phyloP scores from a whole-genome alignment of 2,329 filamentous ascomycete genomes.

The Myotisia sp. region DNA sequence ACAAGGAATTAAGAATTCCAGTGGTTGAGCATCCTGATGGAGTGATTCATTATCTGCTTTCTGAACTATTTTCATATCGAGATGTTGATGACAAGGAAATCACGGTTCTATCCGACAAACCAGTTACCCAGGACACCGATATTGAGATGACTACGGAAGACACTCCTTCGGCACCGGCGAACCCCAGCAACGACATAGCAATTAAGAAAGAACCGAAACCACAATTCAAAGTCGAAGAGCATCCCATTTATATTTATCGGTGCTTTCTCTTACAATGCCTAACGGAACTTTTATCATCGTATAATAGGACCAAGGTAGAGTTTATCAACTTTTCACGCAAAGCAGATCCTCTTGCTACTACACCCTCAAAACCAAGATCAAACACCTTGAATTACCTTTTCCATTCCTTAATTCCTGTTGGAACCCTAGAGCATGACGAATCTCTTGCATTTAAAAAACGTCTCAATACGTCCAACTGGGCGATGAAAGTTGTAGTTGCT shows the following conservation, averaged over 20 bases:
- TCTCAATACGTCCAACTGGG: constrained; percentile 67
- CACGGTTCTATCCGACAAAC: constrained; percentile 19
- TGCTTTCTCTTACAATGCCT: constrained; percentile 90
- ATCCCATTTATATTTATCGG: constrained; percentile 91
- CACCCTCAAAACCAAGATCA: constrained; percentile 85
- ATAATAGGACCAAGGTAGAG: constrained; percentile 90
- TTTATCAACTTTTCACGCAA: constrained; percentile 99
- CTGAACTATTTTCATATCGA: constrained; percentile 78
- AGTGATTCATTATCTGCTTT: constrained; percentile 86
- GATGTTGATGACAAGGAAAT: constrained; percentile 77
- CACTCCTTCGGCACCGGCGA: constrained; percentile 18
- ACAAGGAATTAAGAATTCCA: constrained; percentile 60
- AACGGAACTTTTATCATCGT: constrained; percentile 67
- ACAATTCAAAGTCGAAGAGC: constrained; percentile 77
- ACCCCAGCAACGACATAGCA: constrained; percentile 1
- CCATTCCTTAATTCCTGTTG: constrained; percentile 57
- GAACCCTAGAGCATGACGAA: constrained; percentile 55
- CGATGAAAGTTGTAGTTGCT: constrained; percentile 72
- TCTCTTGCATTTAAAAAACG: constrained; percentile 71
- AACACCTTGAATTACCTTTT: constrained; percentile 89
- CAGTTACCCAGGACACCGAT: constrained; percentile 28
- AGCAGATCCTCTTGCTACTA: constrained; percentile 65
- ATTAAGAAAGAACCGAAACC: constrained; percentile 54
- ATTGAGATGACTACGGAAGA: constrained; percentile 37
- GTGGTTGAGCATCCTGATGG: constrained; percentile 86